These are phyloP conservation scores for Suillus alpinus DNA, from an alignment of 768 basidiomycete species.

Conservation along the genomic window DNA sequence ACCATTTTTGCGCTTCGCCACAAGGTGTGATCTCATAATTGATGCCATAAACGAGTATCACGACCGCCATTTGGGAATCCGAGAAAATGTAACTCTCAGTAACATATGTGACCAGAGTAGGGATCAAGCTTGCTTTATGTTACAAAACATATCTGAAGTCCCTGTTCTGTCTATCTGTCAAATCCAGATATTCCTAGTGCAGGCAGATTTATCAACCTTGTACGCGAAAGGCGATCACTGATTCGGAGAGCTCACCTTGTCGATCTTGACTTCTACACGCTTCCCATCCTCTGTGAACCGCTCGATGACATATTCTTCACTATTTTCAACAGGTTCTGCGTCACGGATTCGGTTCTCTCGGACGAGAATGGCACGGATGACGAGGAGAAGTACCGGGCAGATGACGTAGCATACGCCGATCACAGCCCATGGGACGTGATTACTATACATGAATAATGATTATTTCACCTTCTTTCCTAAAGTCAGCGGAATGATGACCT, in stretches of 20 bases:
- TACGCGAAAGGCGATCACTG: neutral
- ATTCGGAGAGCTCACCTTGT: constrained; percentile 42
- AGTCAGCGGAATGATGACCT: constrained; percentile 4
- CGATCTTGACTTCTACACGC: constrained; percentile 52
- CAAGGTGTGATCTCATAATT: neutral
- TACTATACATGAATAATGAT: constrained; percentile 31
- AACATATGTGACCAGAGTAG: neutral
- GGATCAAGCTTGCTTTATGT: neutral
- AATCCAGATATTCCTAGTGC: constrained; percentile 62
- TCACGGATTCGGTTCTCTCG: constrained; percentile 57
- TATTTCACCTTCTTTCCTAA: neutral
- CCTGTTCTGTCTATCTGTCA: constrained; percentile 70
- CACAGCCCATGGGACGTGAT: constrained; percentile 69
- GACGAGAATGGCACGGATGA: constrained; percentile 49
- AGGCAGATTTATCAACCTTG: neutral
- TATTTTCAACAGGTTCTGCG: constrained; percentile 45
- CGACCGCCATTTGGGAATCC: neutral
- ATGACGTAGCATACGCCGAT: constrained; percentile 57
- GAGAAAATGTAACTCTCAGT: neutral
- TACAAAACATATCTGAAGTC: constrained; percentile 72
- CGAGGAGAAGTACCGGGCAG: constrained; percentile 44
- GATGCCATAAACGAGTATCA: neutral
- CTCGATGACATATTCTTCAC: constrained; percentile 58
- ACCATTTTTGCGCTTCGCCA: neutral
- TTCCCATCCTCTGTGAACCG: constrained; percentile 44